Evolutionary conservation across 805 yeast species (phyloP).

Genomic region (Candida nanaspora): DNA sequence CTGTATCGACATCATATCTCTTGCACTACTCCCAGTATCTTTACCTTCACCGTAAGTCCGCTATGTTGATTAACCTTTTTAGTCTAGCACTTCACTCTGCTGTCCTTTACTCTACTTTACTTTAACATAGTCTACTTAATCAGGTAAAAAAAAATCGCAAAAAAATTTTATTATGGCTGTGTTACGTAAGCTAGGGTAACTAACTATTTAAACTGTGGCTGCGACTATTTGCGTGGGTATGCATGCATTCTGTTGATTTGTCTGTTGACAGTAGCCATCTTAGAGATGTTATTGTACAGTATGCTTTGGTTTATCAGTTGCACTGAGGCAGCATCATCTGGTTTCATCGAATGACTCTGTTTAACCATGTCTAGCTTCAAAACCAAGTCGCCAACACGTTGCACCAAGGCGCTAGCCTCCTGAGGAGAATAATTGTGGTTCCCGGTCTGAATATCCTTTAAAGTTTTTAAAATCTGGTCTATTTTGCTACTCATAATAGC

Average conservation of each 20-base stretch:
- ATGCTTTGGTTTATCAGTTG: neutral
- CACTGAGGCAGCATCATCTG: neutral
- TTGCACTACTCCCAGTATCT: too few relatives aligned
- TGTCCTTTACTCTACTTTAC: too few relatives aligned
- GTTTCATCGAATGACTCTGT: neutral
- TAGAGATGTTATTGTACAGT: neutral
- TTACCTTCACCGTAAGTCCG: too few relatives aligned
- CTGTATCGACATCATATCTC: slow-evolving; percentile 7
- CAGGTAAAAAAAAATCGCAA: too few relatives aligned
- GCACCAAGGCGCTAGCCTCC: neutral
- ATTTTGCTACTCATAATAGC: neutral
- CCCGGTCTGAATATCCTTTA: neutral
- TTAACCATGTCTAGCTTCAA: neutral
- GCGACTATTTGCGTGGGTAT: neutral
- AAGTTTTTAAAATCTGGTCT: neutral
- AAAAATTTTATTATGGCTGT: too few relatives aligned
- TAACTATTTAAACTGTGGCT: too few relatives aligned
- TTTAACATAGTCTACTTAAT: too few relatives aligned
- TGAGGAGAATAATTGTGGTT: neutral
- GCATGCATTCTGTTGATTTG: neutral
- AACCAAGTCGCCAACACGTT: neutral
- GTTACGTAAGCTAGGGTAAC: too few relatives aligned
- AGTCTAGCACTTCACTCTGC: too few relatives aligned
- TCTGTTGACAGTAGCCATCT: neutral
- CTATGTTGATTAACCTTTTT: too few relatives aligned